A percentile compares a stretch with the other conserved stretches of the same genome.
Evolutionary conservation across 371 early-diverging fungal genomes (phyloP).

Genomic region (Zychaea mexicana): DNA sequence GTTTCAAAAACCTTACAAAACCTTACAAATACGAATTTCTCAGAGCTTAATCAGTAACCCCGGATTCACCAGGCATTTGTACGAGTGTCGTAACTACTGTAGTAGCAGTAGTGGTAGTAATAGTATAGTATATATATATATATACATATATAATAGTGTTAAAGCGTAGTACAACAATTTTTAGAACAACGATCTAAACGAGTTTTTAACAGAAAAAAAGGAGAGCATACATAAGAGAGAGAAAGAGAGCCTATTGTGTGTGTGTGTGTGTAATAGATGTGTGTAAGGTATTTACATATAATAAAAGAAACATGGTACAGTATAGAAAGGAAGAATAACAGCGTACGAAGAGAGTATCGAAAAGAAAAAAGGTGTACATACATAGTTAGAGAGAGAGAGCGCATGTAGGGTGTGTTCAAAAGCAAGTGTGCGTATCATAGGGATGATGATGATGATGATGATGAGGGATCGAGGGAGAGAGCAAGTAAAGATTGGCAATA

Average conservation of each 20-base stretch:
- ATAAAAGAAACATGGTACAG: constrained; percentile 1
- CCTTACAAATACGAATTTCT: neutral
- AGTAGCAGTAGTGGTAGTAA: neutral
- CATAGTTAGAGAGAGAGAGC: neutral
- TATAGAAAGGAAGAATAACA: neutral
- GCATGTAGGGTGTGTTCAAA: neutral
- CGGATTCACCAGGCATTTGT: neutral
- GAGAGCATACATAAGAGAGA: neutral
- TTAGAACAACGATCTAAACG: neutral
- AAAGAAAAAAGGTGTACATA: neutral
- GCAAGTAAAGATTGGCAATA: neutral
- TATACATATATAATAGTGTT: no score
- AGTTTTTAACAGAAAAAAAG: neutral
- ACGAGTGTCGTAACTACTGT: no score
- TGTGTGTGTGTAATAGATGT: neutral
- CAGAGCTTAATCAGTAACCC: neutral
- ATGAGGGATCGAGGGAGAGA: neutral
- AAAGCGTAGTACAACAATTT: constrained; percentile 2
- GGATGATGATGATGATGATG: neutral
- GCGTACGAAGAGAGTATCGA: neutral
- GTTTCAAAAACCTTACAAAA: no score
- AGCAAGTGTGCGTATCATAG: neutral
- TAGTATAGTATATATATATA: neutral
- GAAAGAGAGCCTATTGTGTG: neutral
- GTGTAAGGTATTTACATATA: neutral